These are phyloP conservation scores for Euphorbia lathyris DNA, from an alignment of 345 rosid genomes.

Conservation along the genomic window DNA sequence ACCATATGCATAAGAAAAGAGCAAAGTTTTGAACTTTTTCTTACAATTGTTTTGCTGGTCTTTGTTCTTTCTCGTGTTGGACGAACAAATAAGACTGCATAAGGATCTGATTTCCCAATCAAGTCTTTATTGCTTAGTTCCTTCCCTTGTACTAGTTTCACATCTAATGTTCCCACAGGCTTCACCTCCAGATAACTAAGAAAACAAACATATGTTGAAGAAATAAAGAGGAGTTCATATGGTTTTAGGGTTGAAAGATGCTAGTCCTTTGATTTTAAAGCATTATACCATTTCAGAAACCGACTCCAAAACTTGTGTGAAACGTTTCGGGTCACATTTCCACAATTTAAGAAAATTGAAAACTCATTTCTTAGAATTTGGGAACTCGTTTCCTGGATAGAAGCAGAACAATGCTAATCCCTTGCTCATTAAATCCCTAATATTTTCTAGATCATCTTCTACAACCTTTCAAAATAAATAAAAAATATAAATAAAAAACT, in stretches of 20 bases:
- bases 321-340: too few species aligned
- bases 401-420: too few species aligned
- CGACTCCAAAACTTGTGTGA: too few species aligned
- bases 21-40: conserved; percentile 12
- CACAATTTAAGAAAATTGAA: too few species aligned
- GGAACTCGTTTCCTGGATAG: too few species aligned
- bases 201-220: not conserved
- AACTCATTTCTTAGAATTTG: too few species aligned
- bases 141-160: conserved; percentile 87
- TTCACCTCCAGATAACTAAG: conserved; percentile 71
- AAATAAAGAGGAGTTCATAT: not conserved
- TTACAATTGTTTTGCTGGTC: conserved; percentile 77
- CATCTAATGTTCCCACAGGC: conserved; percentile 87
- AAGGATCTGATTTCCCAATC: conserved; percentile 94
- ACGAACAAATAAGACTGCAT: conserved; percentile 64
- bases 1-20: not conserved
- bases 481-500: too few species aligned
- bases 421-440: too few species aligned
- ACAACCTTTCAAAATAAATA: too few species aligned
- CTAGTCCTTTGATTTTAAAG: not conserved
- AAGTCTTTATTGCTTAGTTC: conserved; percentile 81
- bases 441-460: too few species aligned
- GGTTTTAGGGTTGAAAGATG: not conserved
- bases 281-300: too few species aligned
- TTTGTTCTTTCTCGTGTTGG: conserved; percentile 66